phyloP scores from a whole-genome alignment of 1,284 basidiomycete species.

The Cryptococcus neoformans region DNA sequence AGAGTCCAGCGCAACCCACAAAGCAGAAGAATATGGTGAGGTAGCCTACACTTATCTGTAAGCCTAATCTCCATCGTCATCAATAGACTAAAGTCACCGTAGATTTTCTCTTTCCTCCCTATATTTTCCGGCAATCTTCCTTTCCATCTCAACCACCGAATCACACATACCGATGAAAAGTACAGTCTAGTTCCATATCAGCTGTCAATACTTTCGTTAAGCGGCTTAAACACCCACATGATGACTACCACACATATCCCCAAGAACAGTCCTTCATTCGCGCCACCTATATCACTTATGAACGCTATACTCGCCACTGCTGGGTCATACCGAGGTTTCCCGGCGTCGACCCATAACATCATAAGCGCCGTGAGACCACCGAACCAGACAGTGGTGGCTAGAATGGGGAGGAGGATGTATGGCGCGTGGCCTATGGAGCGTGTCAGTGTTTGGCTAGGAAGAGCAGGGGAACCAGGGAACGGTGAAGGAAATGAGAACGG shows the following conservation, averaged over 20 bases:
- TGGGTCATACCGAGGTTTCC: slow-evolving; percentile 42
- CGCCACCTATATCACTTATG: slow-evolving; percentile 52
- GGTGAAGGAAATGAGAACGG: too few species aligned
- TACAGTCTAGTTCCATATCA: slow-evolving; percentile 24
- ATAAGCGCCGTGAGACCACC: slow-evolving; percentile 41
- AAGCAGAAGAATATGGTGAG: slow-evolving; percentile 50
- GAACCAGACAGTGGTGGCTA: slow-evolving; percentile 37
- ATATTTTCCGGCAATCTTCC: slow-evolving; percentile 52
- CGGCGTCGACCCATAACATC: slow-evolving; percentile 45
- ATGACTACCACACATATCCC: slow-evolving; percentile 26
- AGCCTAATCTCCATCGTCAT: neutral
- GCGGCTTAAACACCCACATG: slow-evolving; percentile 7
- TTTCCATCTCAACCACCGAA: slow-evolving; percentile 51
- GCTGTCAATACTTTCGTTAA: too few species aligned
- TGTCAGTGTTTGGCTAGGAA: too few species aligned
- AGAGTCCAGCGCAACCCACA: slow-evolving; percentile 49
- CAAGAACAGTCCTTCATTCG: slow-evolving; percentile 48
- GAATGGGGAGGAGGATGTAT: slow-evolving; percentile 35
- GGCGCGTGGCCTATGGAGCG: too few species aligned
- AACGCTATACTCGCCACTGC: slow-evolving; percentile 49
- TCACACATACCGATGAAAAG: slow-evolving; percentile 49
- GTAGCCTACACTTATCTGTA: slow-evolving; percentile 37
- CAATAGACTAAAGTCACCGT: slow-evolving; percentile 18
- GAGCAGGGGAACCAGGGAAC: too few species aligned
- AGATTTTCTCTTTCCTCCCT: slow-evolving; percentile 41